These are phyloP conservation scores for Hanseniaspora lachancei DNA, from an alignment of 805 yeast species.

Conservation along the genomic window DNA sequence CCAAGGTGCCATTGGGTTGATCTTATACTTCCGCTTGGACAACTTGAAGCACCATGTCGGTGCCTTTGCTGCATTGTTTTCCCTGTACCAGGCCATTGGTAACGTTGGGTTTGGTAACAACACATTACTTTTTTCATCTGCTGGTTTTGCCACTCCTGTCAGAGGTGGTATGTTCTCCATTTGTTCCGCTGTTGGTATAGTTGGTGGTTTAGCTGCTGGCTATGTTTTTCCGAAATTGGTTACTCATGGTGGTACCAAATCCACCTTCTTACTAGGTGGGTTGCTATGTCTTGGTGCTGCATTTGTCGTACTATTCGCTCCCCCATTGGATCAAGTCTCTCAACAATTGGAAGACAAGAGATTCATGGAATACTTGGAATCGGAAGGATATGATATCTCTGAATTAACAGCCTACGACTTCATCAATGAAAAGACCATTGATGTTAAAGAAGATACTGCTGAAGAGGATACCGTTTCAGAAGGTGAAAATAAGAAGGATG, in stretches of 20 bases:
- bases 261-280: conserved; percentile 20
- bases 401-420: background rate
- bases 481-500: background rate
- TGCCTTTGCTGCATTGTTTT: conserved; percentile 74
- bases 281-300: conserved; percentile 48
- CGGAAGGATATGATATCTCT: conserved; percentile 54
- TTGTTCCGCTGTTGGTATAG: conserved; percentile 82
- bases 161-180: conserved; percentile 86
- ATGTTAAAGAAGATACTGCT: background rate
- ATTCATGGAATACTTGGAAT: conserved; percentile 53
- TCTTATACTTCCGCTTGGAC: conserved; percentile 62
- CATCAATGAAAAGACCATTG: background rate
- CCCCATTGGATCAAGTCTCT: conserved; percentile 73
- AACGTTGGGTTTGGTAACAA: conserved; percentile 84
- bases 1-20: conserved; percentile 70
- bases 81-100: conserved; percentile 75
- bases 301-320: conserved; percentile 33
- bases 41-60: conserved; percentile 49
- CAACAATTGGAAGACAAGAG: conserved; percentile 62
- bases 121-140: conserved; percentile 76
- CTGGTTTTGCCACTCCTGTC: conserved; percentile 72
- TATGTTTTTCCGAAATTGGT: conserved; percentile 77
- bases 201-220: conserved; percentile 87
- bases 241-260: conserved; percentile 41
- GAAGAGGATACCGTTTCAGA: background rate